Evolutionary conservation across 2,329 filamentous ascomycete species (phyloP), one percentile per base, ranked within the genome.

Genomic region (Escovopsis sp.): DNA sequence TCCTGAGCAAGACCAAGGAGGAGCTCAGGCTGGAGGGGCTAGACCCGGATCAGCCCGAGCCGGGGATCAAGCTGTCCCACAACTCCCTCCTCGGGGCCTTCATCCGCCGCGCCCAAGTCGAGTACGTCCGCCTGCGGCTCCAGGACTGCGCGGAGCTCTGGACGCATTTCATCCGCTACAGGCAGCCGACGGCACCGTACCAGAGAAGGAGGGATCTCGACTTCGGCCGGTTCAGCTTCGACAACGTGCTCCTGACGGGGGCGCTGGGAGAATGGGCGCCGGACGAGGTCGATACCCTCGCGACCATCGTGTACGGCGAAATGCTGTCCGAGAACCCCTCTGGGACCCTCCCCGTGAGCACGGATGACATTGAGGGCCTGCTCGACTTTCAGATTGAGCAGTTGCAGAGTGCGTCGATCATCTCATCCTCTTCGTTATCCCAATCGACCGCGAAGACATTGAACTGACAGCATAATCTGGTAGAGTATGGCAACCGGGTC

Each of bases 361-460:
- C 74, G 0, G 78, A 88, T 45, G 85, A 93, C 49, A 65, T 90
- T 7, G 83, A 92, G 51, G 72, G 72, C 21, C 61, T 94, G 19
- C 60, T 96, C 15, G 84, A 92, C 45, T 92, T 90, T 46, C 87
- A 94, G 50, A 78, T 96, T 27, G 78, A 83, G 43, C 76, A 85
- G 53, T 75, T 94, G 60, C 87, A 94, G 53, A 82, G 80, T 79
- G 58, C 49, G 63, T 56, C 12, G 27, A 13, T 19, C 13, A 3
- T 15, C 13, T 36, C 16, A 26, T 18, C 14, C 23, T 31, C 8
- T n/a, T n/a, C 6, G 31, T 11, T 25, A 13, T n/a, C n/a, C n/a
- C n/a, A n/a, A n/a, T n/a, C n/a, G n/a, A n/a, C n/a, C n/a, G n/a
- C n/a, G n/a, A n/a, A n/a, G 13, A 13, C 16, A 12, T 21, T 14